Conservation (phyloP, 2,329 filamentous ascomycete genomes). For the Ceratocystis harringtonii region DNA sequence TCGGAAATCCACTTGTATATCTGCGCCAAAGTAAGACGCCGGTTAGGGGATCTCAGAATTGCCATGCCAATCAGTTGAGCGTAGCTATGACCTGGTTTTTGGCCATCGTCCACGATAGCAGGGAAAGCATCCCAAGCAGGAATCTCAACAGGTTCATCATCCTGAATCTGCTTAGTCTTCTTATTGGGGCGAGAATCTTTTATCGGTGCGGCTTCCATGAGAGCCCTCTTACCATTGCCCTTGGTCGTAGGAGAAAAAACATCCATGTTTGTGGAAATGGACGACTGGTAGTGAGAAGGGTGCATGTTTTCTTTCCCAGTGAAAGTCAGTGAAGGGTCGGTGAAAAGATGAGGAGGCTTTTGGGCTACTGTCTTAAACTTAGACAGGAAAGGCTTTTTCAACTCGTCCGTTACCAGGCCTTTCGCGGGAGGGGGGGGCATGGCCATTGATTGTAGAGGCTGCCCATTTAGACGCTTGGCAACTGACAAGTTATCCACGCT, state of each 20-base stretch:
- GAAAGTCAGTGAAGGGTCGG: slow-evolving; percentile 21
- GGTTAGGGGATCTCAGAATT: slow-evolving; percentile 70
- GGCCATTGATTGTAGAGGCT: slow-evolving; percentile 21
- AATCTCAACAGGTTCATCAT: slow-evolving; percentile 11
- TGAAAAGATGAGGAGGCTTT: slow-evolving; percentile 33
- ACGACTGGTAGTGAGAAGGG: slow-evolving; percentile 35
- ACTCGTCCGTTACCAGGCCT: slow-evolving; percentile 39
- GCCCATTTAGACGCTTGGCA: slow-evolving; percentile 6
- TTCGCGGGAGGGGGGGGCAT: slow-evolving; percentile 49
- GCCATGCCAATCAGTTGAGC: slow-evolving; percentile 94
- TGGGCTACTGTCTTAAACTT: slow-evolving; percentile 43
- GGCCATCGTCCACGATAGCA: slow-evolving; percentile 65
- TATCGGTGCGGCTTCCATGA: slow-evolving; percentile 59
- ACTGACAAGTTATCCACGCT: slow-evolving; percentile 3
- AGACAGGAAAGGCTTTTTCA: slow-evolving; percentile 48
- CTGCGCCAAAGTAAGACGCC: slow-evolving; percentile 75
- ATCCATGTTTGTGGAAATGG: slow-evolving; percentile 32
- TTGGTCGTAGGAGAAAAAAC: slow-evolving; percentile 26
- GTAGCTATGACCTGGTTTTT: slow-evolving; percentile 84
- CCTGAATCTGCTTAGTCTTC: slow-evolving; percentile 45
- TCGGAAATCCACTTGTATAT: slow-evolving; percentile 99
- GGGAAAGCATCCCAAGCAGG: slow-evolving; percentile 71
- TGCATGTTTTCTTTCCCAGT: slow-evolving; percentile 43
- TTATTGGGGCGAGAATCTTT: slow-evolving; percentile 54
- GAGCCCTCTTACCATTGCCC: slow-evolving; percentile 31